Evolutionary conservation across 495 filamentous ascomycete genomes (phyloP), one percentile per base, ranked within the genome.

Genomic region (Aspergillus nanangensis): DNA sequence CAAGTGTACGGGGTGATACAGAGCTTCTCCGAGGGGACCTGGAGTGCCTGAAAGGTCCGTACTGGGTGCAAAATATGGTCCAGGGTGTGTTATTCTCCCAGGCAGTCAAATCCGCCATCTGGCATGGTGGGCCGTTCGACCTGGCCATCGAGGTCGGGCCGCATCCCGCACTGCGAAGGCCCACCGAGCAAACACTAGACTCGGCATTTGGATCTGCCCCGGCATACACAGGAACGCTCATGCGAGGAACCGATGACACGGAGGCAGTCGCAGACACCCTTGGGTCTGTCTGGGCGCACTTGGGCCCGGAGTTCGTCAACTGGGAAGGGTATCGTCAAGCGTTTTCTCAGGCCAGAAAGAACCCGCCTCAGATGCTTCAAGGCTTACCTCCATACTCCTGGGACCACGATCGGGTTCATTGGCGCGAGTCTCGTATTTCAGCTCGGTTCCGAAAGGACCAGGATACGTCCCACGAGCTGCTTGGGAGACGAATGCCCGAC

Each of bases 21-120:
- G 38, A 41, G 11, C 2, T 41, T 21, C 7, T 41, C 3, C 3
- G n/a, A 1, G 38, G 19, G 4, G 38, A 23, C 18, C 7, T 23
- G 2, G 18, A 38, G 4, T 9, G 35, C n/a, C 9, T 42, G 40
- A 9, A 18, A 9, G 40, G 23, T 31, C 23, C 32, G 24, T 83
- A 83, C 55, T 83, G 80, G 79, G 58, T 33, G 2, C 62, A 77
- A 22, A 82, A 82, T 45, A 74, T 82, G 74, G 56, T 67, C 8
- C 51, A 65, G 8, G 56, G 68, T 2, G 79, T 83, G 2, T 50
- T 73, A 9, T 83, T 83, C 49, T 52, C 54, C 15, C 65, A 76
- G 29, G 79, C 77, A 11, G 29, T 78, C 1, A 43, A 45, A 8
- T 50, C 53, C 8, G 64, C 66, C 2, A n/a, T 75, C 1, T 48